phyloP scores from a whole-genome alignment of 495 filamentous ascomycete species.

The Articulospora tetracladia region DNA sequence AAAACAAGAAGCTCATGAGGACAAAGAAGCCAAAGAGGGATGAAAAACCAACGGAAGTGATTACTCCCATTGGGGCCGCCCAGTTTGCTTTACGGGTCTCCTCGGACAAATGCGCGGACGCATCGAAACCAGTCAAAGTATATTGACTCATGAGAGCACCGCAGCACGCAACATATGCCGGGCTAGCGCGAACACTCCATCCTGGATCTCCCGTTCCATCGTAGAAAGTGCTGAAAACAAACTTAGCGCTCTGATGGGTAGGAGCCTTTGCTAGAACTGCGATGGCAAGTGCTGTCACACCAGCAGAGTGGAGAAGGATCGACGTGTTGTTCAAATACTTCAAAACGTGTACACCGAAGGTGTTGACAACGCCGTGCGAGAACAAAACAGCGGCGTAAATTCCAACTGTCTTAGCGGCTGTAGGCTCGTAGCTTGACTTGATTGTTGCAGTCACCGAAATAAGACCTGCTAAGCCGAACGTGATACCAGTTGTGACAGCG shows the following conservation, averaged over 20 bases:
- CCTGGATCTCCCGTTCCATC: slow-evolving; percentile 47
- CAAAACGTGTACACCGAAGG: slow-evolving; percentile 54
- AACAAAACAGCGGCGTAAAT: slow-evolving; percentile 60
- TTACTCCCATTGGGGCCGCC: slow-evolving; percentile 57
- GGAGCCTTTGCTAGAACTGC: slow-evolving; percentile 60
- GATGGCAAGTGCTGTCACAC: slow-evolving; percentile 52
- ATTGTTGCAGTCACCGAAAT: slow-evolving; percentile 56
- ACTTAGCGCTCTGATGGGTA: slow-evolving; percentile 53
- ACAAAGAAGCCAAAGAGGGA: slow-evolving; percentile 63
- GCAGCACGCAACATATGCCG: slow-evolving; percentile 50
- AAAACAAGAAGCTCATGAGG: slow-evolving; percentile 53
- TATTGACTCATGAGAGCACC: slow-evolving; percentile 54
- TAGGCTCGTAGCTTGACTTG: slow-evolving; percentile 46
- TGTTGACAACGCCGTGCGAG: slow-evolving; percentile 54
- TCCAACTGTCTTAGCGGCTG: slow-evolving; percentile 51
- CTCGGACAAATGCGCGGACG: slow-evolving; percentile 54
- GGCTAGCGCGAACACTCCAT: slow-evolving; percentile 47
- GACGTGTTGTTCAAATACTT: slow-evolving; percentile 59
- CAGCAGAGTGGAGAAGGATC: slow-evolving; percentile 56
- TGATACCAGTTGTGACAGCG: slow-evolving; percentile 64
- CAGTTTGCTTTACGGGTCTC: slow-evolving; percentile 57
- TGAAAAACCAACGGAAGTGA: slow-evolving; percentile 54
- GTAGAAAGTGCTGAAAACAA: slow-evolving; percentile 58
- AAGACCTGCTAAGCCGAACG: slow-evolving; percentile 59
- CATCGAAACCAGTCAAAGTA: slow-evolving; percentile 53